Evolutionary conservation across 805 yeast species (phyloP), one percentile per base, ranked within the genome.

Genomic region (Metschnikowia sp.): DNA sequence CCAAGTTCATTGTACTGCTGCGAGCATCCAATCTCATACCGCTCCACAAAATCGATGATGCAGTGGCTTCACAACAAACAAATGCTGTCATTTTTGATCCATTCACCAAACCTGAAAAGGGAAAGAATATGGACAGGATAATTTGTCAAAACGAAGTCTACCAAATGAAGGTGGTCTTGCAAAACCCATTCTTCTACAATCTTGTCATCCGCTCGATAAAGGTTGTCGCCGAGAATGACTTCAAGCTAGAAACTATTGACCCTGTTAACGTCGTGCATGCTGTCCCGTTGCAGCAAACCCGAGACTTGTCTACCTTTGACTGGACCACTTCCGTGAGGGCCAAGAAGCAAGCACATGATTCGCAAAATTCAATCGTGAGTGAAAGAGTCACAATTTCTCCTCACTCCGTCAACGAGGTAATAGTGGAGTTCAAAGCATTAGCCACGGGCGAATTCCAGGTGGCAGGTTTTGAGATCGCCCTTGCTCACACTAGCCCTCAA

Each of bases 161-260:
- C 10, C 85, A 81, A 47, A 69, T 86, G 13, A 61, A 69, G 6
- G 67, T 88, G 2, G 67, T 72, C 3, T 58, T 91, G 8, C 90
- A 86, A 59, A 92, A 92, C 61, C 96, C 96, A 8, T 88, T 81
- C 66, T 78, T 79, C 6, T 88, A 88, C 63, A 88, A 84, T 36
- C 68, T 91, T 11, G 83, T 79, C 34, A 66, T 91, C 5, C 69
- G 72, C 15, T 76, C 76, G 30, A 59, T 85, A 3, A 57, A 66
- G 34, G 64, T 84, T 2, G 65, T 63, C 1, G 57, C 69, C 3
- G 67, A 61, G 10, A 63, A 62, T 7, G 57, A 47, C 6, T 61
- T 60, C 4, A 46, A 57, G n/a, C 59, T 69, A 1, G 65, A 68
- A 36, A 70, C 73, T 1, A 18, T 41, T 13, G 22, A 34, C 3